Conservation (phyloP, 2,329 filamentous ascomycete genomes). For the Arthrocladium fulminans region DNA sequence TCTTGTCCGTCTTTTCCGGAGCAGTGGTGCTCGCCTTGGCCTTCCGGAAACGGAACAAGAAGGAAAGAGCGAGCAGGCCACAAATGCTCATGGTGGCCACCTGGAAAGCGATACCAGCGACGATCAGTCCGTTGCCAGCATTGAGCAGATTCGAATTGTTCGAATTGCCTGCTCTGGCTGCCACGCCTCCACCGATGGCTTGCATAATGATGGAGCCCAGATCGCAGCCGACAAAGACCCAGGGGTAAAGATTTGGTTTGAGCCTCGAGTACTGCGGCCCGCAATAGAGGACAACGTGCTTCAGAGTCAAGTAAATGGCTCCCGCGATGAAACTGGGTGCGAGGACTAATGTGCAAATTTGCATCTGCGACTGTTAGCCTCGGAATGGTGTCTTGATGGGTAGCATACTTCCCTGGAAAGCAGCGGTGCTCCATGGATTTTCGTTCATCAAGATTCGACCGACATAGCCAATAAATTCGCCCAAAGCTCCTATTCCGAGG, state of each 20-base stretch:
- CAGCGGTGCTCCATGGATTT: conserved; percentile 50
- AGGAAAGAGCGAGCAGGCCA: conserved; percentile 28
- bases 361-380: conserved; percentile 27
- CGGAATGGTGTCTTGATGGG: conserved; percentile 44
- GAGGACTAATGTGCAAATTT: conserved; percentile 48
- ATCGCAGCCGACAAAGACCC: conserved; percentile 53
- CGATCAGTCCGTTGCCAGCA: conserved; percentile 47
- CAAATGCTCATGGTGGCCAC: conserved; percentile 41
- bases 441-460: conserved; percentile 46
- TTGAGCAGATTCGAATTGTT: conserved; percentile 31
- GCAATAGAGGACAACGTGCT: conserved; percentile 49
- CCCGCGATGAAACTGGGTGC: conserved; percentile 49
- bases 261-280: conserved; percentile 42
- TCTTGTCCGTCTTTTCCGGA: conserved; percentile 26
- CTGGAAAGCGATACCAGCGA: conserved; percentile 50
- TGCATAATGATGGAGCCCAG: conserved; percentile 51
- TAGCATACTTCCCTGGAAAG: conserved; percentile 41
- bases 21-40: conserved; percentile 18
- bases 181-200: conserved; percentile 49
- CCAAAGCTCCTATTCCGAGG: conserved; percentile 37
- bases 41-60: conserved; percentile 35
- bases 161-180: conserved; percentile 36
- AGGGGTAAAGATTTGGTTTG: conserved; percentile 45
- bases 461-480: conserved; percentile 49
- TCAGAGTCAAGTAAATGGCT: conserved; percentile 48